These are phyloP conservation scores for Pseudogymnoascus sp. DNA, from an alignment of 2,329 filamentous ascomycete genomes.

Conservation along the genomic window DNA sequence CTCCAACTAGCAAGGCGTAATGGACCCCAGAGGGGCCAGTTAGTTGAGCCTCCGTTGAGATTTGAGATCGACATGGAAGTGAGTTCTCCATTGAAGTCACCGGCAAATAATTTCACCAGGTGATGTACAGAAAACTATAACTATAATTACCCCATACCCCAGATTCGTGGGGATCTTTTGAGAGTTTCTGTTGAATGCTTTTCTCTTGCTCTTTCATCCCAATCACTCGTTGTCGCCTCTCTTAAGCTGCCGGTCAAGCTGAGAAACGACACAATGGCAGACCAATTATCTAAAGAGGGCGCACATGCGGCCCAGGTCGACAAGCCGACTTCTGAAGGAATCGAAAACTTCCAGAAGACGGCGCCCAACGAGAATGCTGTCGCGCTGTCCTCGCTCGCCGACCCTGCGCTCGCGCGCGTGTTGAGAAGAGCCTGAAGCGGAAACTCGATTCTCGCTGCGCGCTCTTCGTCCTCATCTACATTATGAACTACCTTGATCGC, in stretches of 20 bases:
- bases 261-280: conserved; percentile 4
- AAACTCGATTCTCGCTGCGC: conserved; percentile 35
- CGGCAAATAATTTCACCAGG: neutral
- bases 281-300: neutral
- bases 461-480: conserved; percentile 68
- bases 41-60: conserved; percentile 1
- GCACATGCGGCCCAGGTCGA: neutral
- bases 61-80: neutral
- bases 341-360: neutral
- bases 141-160: conserved; percentile 10
- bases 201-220: neutral
- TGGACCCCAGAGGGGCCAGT: neutral
- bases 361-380: neutral
- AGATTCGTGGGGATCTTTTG: conserved; percentile 2
- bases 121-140: conserved; percentile 6
- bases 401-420: conserved; percentile 42
- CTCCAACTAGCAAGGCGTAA: neutral
- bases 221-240: neutral
- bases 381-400: conserved; percentile 14
- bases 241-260: neutral
- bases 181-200: neutral
- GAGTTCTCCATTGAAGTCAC: neutral
- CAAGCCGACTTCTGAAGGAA: neutral
- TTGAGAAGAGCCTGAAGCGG: conserved; percentile 60
- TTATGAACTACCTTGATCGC: conserved; percentile 65